Evolutionary conservation across 208 protist genomes (phyloP).

Genomic region (Entamoeba nuttalli): DNA sequence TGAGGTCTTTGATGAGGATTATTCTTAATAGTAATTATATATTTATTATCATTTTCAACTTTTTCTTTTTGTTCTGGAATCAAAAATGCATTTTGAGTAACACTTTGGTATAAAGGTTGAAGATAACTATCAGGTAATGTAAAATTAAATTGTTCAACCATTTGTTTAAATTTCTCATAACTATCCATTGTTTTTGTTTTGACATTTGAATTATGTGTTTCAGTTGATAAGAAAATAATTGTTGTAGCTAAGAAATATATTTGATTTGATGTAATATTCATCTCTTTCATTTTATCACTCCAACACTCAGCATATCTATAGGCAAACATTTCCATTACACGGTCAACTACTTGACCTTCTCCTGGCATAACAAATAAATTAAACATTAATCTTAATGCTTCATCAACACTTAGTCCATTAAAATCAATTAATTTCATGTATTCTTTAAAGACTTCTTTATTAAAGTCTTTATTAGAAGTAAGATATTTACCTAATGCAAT

Average conservation of each 20-base stretch:
- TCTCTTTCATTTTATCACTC: not conserved
- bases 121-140: not conserved
- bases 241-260: not conserved
- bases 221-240: not conserved
- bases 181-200: not conserved
- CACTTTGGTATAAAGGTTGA: not conserved
- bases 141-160: not conserved
- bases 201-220: not conserved
- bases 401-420: not conserved
- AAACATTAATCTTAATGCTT: not conserved
- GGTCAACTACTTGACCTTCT: not conserved
- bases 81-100: not conserved
- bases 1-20: not conserved
- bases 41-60: not conserved
- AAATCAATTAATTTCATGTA: not conserved
- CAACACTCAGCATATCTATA: not conserved
- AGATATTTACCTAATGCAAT: not conserved
- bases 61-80: not conserved
- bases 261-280: not conserved
- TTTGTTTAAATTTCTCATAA: not conserved
- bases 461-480: not conserved
- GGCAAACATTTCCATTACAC: not conserved
- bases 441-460: not conserved
- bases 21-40: not conserved
- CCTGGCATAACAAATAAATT: not conserved